Base-by-base conservation (phyloP, 345 rosid genomes). In the Camelina laxa region DNA sequence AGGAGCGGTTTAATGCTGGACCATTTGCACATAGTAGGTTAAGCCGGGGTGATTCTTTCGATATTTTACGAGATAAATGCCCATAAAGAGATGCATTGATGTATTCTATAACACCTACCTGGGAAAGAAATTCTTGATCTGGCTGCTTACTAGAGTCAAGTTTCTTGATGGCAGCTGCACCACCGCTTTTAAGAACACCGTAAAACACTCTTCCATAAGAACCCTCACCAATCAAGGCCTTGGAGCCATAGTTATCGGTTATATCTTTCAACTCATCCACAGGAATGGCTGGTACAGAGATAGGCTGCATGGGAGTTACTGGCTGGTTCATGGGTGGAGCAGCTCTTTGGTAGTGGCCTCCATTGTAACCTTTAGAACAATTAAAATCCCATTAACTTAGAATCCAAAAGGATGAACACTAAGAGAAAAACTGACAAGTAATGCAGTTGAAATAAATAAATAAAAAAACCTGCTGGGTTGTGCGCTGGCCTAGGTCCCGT, bases 111-210 rank as follows among this genome's bases (percentile, higher is more conserved):
- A 15, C 13, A 67, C 38, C 31, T 64, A 90, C 98, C 96, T 92
- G 95, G 17, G 96, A 86, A 65, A 90, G 86, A 74, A 92, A 90
- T 58, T 92, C 96, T 76, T 83, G 93, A 64, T 88, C 95, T 17
- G 95, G 96, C 79, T 92, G 96, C 78, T 87, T 90, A 82, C 95
- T 90, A 65, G 95, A 87, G 80, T 93, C 98, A 47, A 93, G 82
- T 62, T 87, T 93, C 83, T 93, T 93, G 16, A 93, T 87, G 17
- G 98, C 96, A 44, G 93, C 85, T 67, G 72, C 75, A 6, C 54
- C 83, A 48, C 83, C 95, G 72, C 74, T 89, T 77, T 56, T 88
- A 44, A 88, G 86, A 70, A 79, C 75, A 75, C 96, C 98, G 49
- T 83, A 80, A 81, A 85, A 92, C 27, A 90, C 98, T 72, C 96